Evolutionary conservation across 805 yeast genomes (phyloP).

Genomic region (Lachancea nothofagi): DNA sequence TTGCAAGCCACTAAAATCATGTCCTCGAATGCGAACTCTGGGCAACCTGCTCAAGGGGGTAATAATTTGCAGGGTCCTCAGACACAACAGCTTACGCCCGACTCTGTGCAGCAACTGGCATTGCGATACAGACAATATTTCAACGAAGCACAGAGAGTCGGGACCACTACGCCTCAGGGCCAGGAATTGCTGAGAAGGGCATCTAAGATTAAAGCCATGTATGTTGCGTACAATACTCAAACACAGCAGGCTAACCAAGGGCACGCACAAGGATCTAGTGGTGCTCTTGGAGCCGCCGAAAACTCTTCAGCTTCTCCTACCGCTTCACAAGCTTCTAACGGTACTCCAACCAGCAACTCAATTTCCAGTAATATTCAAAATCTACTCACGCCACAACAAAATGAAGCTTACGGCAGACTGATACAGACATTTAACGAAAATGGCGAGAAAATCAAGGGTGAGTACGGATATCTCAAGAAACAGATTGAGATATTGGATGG

Average conservation of each 20-base stretch:
- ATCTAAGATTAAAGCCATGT: slow-evolving; percentile 54
- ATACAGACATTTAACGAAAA: slow-evolving; percentile 26
- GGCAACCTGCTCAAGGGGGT: slow-evolving; percentile 3
- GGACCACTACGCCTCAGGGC: slow-evolving; percentile 55
- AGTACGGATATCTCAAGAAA: slow-evolving; percentile 27
- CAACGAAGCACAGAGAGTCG: slow-evolving; percentile 57
- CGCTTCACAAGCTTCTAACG: slow-evolving; percentile 7
- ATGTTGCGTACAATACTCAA: slow-evolving; percentile 47
- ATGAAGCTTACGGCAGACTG: slow-evolving; percentile 27
- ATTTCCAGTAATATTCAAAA: slow-evolving; percentile 27
- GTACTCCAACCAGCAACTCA: slow-evolving; percentile 12
- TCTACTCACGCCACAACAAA: slow-evolving; percentile 29
- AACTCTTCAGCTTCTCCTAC: slow-evolving; percentile 5
- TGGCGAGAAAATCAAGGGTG: slow-evolving; percentile 29
- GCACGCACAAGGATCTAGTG: slow-evolving; percentile 15
- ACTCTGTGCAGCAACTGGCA: slow-evolving; percentile 45
- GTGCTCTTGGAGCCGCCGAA: slow-evolving; percentile 1
- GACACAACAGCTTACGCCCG: slow-evolving; percentile 13
- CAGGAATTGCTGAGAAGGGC: slow-evolving; percentile 59
- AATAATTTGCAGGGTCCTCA: slow-evolving; percentile 3
- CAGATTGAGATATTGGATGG: slow-evolving; percentile 28
- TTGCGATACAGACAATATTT: slow-evolving; percentile 55
- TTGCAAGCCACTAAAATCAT: too few species aligned
- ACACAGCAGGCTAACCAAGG: slow-evolving; percentile 28
- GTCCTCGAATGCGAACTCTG: slow-evolving; percentile 6